Evolutionary conservation across 257 asterid genomes (phyloP).

Genomic region (Cruciata laevipes): DNA sequence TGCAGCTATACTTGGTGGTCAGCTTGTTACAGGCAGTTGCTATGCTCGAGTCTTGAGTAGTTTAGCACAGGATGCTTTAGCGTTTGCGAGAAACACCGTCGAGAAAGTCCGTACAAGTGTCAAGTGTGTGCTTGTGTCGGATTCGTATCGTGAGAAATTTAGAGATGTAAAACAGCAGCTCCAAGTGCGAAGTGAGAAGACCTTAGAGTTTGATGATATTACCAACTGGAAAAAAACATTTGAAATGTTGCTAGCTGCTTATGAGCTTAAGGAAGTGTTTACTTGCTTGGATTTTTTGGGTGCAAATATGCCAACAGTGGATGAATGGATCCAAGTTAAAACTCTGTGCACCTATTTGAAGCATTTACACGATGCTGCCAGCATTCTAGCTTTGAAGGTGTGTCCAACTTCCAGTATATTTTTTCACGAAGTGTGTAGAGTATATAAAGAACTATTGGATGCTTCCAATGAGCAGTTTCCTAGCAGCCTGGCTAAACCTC

Average conservation of each 20-base stretch:
- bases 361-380: slow-evolving; percentile 62
- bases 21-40: slow-evolving; percentile 60
- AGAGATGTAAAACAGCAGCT: slow-evolving; percentile 51
- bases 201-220: slow-evolving; percentile 44
- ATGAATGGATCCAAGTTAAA: slow-evolving; percentile 70
- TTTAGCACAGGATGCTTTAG: slow-evolving; percentile 57
- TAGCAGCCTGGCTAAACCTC: slow-evolving; percentile 16
- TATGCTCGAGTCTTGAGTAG: slow-evolving; percentile 50
- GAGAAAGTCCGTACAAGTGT: slow-evolving; percentile 67
- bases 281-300: slow-evolving; percentile 57
- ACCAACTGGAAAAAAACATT: slow-evolving; percentile 78
- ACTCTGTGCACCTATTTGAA: slow-evolving; percentile 53
- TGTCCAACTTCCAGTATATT: slow-evolving; percentile 52
- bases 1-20: slow-evolving; percentile 54
- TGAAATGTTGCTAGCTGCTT: slow-evolving; percentile 75
- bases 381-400: slow-evolving; percentile 35
- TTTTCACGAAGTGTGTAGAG: slow-evolving; percentile 50
- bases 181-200: slow-evolving; percentile 76
- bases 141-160: slow-evolving; percentile 43
- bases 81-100: slow-evolving; percentile 30
- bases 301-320: slow-evolving; percentile 48
- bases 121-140: slow-evolving; percentile 54
- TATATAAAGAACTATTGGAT: slow-evolving; percentile 44
- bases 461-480: slow-evolving; percentile 24
- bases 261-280: slow-evolving; percentile 71